Evolutionary conservation across 768 basidiomycete genomes (phyloP).

Genomic region (Hemileccinum rubropunctum): DNA sequence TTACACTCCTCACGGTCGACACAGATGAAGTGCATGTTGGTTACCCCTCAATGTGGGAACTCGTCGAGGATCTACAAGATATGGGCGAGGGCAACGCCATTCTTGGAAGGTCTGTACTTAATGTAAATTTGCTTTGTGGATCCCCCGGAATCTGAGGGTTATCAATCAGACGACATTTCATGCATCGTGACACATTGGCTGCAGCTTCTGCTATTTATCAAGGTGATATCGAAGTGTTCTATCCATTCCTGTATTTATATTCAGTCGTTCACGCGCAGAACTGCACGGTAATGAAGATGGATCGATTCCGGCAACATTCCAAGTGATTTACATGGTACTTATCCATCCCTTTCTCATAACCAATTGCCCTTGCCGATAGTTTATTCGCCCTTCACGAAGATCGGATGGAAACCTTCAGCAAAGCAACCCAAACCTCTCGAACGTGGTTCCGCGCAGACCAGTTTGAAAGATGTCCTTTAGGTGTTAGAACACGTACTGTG

Average conservation of each 20-base stretch:
- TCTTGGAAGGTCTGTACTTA: conserved; percentile 60
- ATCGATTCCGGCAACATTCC: conserved; percentile 90
- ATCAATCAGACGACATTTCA: conserved; percentile 52
- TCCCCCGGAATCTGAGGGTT: not conserved
- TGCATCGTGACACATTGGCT: conserved; percentile 82
- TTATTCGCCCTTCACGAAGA: conserved; percentile 39
- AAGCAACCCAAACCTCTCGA: conserved; percentile 65
- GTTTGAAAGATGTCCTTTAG: conserved; percentile 59
- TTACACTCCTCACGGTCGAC: conserved; percentile 91
- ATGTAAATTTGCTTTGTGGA: not conserved
- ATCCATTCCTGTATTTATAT: not conserved
- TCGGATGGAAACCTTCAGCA: conserved; percentile 79
- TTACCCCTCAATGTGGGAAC: conserved; percentile 96
- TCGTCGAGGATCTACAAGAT: conserved; percentile 87
- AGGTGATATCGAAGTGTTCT: conserved; percentile 44
- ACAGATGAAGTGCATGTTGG: conserved; percentile 87
- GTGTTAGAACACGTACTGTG: not conserved
- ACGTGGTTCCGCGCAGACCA: conserved; percentile 59
- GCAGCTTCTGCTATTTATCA: conserved; percentile 94
- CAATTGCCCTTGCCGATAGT: not conserved
- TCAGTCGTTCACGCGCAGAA: conserved; percentile 43
- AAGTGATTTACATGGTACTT: conserved; percentile 88
- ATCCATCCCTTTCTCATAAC: not conserved
- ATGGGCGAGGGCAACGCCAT: conserved; percentile 98
- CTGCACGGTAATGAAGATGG: conserved; percentile 84